Conservation (phyloP, 2,329 filamentous ascomycete genomes). For the Shiraia sp. region DNA sequence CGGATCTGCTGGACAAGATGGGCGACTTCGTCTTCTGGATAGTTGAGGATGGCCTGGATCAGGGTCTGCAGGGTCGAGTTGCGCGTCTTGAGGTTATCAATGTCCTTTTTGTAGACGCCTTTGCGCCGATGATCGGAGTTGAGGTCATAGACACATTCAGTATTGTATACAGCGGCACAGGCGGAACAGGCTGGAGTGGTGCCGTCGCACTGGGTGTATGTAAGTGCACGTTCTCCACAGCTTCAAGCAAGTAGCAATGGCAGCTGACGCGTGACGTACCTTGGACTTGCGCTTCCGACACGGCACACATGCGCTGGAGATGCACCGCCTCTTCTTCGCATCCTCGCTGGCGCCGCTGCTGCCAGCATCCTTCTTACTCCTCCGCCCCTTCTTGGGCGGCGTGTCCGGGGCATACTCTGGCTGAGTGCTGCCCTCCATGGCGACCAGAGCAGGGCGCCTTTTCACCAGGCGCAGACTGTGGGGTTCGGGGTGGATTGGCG, state of each 20-base stretch:
- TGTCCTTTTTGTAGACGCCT: constrained; percentile 94
- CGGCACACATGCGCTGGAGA: constrained; percentile 46
- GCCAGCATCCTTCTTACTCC: constrained; percentile 39
- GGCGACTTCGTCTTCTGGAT: constrained; percentile 81
- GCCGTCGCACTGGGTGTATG: constrained; percentile 71
- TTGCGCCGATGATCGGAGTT: constrained; percentile 96
- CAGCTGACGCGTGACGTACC: constrained; percentile 27
- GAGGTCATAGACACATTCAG: constrained; percentile 90
- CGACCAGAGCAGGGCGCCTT: constrained; percentile 5
- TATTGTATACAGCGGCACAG: constrained; percentile 92
- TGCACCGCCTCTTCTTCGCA: constrained; percentile 49
- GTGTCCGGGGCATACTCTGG: constrained; percentile 13
- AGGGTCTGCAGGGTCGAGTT: constrained; percentile 90
- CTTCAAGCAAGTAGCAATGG: no score
- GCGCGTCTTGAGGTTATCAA: constrained; percentile 82
- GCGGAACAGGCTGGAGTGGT: constrained; percentile 89
- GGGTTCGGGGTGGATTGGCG: constrained; percentile 16
- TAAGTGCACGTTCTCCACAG: constrained; percentile 10
- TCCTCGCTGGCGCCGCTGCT: constrained; percentile 47
- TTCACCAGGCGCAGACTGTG: background rate
- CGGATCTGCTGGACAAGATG: constrained; percentile 84
- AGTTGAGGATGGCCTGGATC: constrained; percentile 89
- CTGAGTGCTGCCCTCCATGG: constrained; percentile 18
- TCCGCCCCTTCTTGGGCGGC: constrained; percentile 38
- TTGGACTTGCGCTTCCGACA: constrained; percentile 48